These are phyloP conservation scores for Nakaseomyces bracarensis DNA, from an alignment of 1,139 yeast species.

Conservation along the genomic window DNA sequence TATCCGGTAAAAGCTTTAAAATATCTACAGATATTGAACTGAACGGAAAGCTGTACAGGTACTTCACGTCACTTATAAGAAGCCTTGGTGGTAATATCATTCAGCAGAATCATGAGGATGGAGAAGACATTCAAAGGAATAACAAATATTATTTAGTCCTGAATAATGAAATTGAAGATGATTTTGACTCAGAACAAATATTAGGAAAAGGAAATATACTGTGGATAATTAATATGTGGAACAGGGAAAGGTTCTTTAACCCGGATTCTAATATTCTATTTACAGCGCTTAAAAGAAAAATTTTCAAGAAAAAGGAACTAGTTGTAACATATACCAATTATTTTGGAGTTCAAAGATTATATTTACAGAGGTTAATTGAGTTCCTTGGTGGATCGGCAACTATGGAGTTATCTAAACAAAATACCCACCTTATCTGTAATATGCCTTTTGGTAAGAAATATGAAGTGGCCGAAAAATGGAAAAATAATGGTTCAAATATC, in stretches of 20 bases:
- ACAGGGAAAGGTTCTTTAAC: conserved; percentile 45
- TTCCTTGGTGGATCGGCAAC: conserved; percentile 74
- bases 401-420: conserved; percentile 54
- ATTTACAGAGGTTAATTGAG: conserved; percentile 55
- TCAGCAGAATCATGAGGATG: conserved; percentile 24
- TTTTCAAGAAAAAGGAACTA: conserved; percentile 41
- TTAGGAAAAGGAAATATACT: conserved; percentile 52
- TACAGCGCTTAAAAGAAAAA: conserved; percentile 46
- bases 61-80: conserved; percentile 33
- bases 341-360: conserved; percentile 74
- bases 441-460: conserved; percentile 64
- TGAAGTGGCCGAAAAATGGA: conserved; percentile 60
- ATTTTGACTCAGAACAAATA: conserved; percentile 29
- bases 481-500: conserved; percentile 33
- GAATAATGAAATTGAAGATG: conserved; percentile 33
- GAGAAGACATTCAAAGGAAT: conserved; percentile 48
- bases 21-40: conserved; percentile 30
- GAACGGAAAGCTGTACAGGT: conserved; percentile 27
- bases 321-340: conserved; percentile 68
- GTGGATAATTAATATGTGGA: conserved; percentile 67
- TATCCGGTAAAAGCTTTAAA: conserved; percentile 14
- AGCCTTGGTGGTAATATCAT: conserved; percentile 37
- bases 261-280: conserved; percentile 57
- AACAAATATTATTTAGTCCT: conserved; percentile 41
- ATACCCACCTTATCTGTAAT: conserved; percentile 69